A percentile compares a stretch with the other conserved stretches of the same genome.
Conservation (phyloP, 352 stramenopile genomes). For the Globisporangium apiculatum region DNA sequence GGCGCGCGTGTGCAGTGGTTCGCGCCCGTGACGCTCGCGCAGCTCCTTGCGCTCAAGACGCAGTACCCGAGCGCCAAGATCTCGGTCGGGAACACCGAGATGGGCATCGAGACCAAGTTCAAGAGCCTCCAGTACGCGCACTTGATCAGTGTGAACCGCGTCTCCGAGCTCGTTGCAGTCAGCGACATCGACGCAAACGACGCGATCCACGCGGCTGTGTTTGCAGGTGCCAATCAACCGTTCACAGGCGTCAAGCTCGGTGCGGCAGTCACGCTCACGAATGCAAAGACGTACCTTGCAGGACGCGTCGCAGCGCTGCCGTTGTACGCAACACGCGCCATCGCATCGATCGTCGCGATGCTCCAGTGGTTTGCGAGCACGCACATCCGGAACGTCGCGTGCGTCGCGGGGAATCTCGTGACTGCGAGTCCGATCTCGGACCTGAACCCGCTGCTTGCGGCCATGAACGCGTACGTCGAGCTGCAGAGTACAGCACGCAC, state of each 20-base stretch:
- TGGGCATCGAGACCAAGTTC: conserved; percentile 95
- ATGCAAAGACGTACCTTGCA: conserved; percentile 60
- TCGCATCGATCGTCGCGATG: conserved; percentile 79
- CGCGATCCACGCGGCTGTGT: conserved; percentile 41
- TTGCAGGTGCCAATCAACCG: conserved; percentile 19
- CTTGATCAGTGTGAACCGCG: conserved; percentile 63
- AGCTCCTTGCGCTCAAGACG: conserved; percentile 86
- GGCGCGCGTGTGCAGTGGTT: conserved; percentile 88
- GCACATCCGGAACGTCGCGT: conserved; percentile 96
- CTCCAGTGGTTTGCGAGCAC: conserved; percentile 96
- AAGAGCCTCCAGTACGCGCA: conserved; percentile 80
- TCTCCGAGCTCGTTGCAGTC: conserved; percentile 55
- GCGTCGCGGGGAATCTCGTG: conserved; percentile 94
- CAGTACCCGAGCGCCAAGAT: conserved; percentile 86
- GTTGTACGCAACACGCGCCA: conserved; percentile 36
- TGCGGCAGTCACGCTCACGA: conserved; percentile 67
- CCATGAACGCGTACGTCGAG: conserved; percentile 75
- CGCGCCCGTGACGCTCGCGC: conserved; percentile 82
- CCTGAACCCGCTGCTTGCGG: conserved; percentile 94
- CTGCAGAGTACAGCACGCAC: conserved; percentile 27
- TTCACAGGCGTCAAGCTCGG: conserved; percentile 75
- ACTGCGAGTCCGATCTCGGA: conserved; percentile 96
- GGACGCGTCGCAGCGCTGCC: conserved; percentile 26
- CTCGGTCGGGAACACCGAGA: conserved; percentile 95
- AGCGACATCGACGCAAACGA: conserved; percentile 27